phyloP scores from a whole-genome alignment of 805 yeast species.

The Zygoascus flipseniorum region DNA sequence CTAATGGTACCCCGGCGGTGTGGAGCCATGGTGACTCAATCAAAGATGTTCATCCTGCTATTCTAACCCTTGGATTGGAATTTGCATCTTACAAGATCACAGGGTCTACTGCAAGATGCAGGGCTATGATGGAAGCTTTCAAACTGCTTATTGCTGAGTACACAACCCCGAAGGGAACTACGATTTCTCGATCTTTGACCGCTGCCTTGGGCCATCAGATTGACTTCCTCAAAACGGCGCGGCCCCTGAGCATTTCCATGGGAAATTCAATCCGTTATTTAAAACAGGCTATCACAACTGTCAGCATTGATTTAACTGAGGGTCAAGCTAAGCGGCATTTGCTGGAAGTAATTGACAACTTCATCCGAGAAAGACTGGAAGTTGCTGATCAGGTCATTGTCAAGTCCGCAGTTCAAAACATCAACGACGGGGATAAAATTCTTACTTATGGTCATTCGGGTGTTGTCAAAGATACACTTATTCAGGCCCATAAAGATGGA shows the following conservation, averaged over 20 bases:
- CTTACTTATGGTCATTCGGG: slow-evolving; percentile 84
- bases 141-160: slow-evolving; percentile 72
- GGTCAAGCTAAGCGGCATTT: slow-evolving; percentile 57
- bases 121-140: slow-evolving; percentile 78
- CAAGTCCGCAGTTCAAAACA: slow-evolving; percentile 69
- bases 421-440: slow-evolving; percentile 66
- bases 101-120: slow-evolving; percentile 82
- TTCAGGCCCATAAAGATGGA: slow-evolving; percentile 53
- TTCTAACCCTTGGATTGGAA: slow-evolving; percentile 68
- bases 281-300: slow-evolving; percentile 81
- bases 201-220: slow-evolving; percentile 85
- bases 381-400: slow-evolving; percentile 77
- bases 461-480: slow-evolving; percentile 67
- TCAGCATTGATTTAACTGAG: slow-evolving; percentile 66
- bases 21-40: slow-evolving; percentile 31
- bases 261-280: slow-evolving; percentile 97
- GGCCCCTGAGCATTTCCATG: slow-evolving; percentile 91
- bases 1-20: background rate
- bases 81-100: slow-evolving; percentile 78
- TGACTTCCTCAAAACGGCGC: slow-evolving; percentile 80
- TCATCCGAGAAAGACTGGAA: slow-evolving; percentile 76
- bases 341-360: slow-evolving; percentile 63
- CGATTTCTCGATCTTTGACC: slow-evolving; percentile 81
- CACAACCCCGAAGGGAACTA: slow-evolving; percentile 74
- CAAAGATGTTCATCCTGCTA: slow-evolving; percentile 80